Base-by-base conservation (phyloP, 208 protist genomes). In the Porcisia deanei region DNA sequence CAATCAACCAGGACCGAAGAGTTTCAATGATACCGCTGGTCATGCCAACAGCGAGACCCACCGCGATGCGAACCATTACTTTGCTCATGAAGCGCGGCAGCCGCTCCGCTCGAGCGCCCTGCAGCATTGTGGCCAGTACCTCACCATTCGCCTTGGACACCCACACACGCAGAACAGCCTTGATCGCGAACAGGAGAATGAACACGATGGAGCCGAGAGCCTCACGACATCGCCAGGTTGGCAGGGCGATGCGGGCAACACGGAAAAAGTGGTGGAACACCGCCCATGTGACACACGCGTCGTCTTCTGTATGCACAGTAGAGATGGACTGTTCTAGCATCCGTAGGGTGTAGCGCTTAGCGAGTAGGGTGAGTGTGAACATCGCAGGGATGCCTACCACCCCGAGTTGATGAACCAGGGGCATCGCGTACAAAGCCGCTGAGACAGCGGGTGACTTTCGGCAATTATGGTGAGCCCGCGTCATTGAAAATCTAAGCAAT, bases 1-100 rank as follows among this genome's bases (percentile, higher is more conserved):
- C 87, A 71, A 97, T 94, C 52, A 97, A 83, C 90, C 91, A 97
- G 52, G 85, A 70, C 1, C 93, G 89, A n/a, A 97, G 73, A 25
- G 85, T 78, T 69, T 97, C 89, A 73, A 95, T 92, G 59, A 77
- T 83, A 25, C 93, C 87, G 66, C 82, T 90, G 68, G 80, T 86
- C 47, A 94, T 66, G 9, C 71, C 85, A 0, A 70, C n/a, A 25
- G 84, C 77, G 39, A 95, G 57, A 7, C 84, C 82, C 1, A 94
- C 73, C 1, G 85, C 73, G 25, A 64, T 47, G 47, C 93, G 91
- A 22, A 89, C 43, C 20, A 94, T 68, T 16, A 96, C 72, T 8
- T 73, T 77, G 47, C 81, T 78, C 2, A 83, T 67, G 70, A 96
- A 96, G 59, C 81, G 82, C 30, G 73, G 53, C 22, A 89, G 8